Percentiles rank a stretch among this genome's conserved stretches.
Evolutionary conservation across 2,329 filamentous ascomycete genomes (phyloP).

Genomic region (Dactylellina parvicollis): DNA sequence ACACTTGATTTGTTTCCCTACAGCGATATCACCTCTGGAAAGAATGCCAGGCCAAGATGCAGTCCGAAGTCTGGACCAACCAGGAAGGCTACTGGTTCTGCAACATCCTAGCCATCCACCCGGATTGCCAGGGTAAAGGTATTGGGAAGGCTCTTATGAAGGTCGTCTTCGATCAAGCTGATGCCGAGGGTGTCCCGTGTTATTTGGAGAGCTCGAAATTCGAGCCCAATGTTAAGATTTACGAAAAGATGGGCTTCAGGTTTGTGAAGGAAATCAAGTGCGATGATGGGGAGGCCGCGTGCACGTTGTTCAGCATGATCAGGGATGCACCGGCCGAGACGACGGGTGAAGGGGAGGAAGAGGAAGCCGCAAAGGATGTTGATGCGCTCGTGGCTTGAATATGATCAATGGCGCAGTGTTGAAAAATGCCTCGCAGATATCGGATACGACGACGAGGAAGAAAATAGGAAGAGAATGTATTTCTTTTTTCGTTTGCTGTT

Average conservation of each 20-base stretch:
- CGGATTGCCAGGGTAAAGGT: slow-evolving; percentile 72
- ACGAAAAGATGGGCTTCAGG: slow-evolving; percentile 75
- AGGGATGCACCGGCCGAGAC: slow-evolving; percentile 61
- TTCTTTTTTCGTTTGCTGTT: neutral
- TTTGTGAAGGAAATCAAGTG: slow-evolving; percentile 74
- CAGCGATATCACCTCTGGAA: slow-evolving; percentile 79
- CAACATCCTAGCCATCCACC: slow-evolving; percentile 76
- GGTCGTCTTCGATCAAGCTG: slow-evolving; percentile 71
- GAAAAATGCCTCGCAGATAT: neutral
- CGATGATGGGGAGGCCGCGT: slow-evolving; percentile 69
- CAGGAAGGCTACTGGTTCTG: slow-evolving; percentile 77
- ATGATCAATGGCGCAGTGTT: neutral
- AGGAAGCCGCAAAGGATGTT: slow-evolving; percentile 26
- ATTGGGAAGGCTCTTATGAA: slow-evolving; percentile 73
- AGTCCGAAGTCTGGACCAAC: slow-evolving; percentile 72
- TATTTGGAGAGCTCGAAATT: slow-evolving; percentile 77
- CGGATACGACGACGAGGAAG: neutral
- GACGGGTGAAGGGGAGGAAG: slow-evolving; percentile 33
- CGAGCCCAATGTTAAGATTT: slow-evolving; percentile 75
- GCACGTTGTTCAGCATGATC: slow-evolving; percentile 67
- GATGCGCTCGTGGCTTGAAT: slow-evolving; percentile 13
- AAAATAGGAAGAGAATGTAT: neutral
- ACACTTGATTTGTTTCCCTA: too few species aligned
- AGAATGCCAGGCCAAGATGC: slow-evolving; percentile 70
- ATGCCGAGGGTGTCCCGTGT: slow-evolving; percentile 71